Conservation (phyloP, 2,329 filamentous ascomycete genomes). For the Fusarium phyllophilum region DNA sequence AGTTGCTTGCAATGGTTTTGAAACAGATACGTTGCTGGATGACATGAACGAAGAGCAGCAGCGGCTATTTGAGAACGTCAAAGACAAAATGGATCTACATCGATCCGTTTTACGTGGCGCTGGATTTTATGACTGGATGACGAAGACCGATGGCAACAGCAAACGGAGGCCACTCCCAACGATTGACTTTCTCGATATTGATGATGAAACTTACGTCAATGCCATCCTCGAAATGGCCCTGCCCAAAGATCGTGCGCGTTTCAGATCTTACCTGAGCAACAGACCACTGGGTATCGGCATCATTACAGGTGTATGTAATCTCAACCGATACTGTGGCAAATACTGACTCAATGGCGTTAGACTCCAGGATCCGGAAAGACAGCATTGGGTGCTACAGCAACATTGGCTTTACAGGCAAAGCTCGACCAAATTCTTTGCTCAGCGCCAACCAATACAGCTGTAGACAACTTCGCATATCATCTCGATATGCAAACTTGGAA, state of each 20-base stretch:
- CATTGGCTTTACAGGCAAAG: constrained; percentile 8
- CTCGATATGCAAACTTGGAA: background rate
- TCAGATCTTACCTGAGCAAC: constrained; percentile 19
- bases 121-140: constrained; percentile 12
- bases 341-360: background rate
- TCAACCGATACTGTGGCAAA: background rate
- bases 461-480: constrained; percentile 4
- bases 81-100: constrained; percentile 13
- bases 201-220: background rate
- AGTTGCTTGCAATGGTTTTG: accelerated
- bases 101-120: constrained; percentile 19
- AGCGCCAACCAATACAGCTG: background rate
- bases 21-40: accelerated
- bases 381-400: background rate
- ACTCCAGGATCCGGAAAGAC: constrained; percentile 33
- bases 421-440: constrained; percentile 15
- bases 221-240: constrained; percentile 5
- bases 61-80: background rate
- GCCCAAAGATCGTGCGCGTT: constrained; percentile 1
- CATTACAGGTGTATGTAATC: constrained; percentile 24
- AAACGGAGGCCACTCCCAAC: background rate
- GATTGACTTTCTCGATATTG: constrained; percentile 2
- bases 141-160: background rate
- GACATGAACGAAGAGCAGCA: accelerated
- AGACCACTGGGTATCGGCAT: constrained; percentile 15